Conservation (phyloP, 2,329 filamentous ascomycete genomes). For the Scedosporium aurantiacum region DNA sequence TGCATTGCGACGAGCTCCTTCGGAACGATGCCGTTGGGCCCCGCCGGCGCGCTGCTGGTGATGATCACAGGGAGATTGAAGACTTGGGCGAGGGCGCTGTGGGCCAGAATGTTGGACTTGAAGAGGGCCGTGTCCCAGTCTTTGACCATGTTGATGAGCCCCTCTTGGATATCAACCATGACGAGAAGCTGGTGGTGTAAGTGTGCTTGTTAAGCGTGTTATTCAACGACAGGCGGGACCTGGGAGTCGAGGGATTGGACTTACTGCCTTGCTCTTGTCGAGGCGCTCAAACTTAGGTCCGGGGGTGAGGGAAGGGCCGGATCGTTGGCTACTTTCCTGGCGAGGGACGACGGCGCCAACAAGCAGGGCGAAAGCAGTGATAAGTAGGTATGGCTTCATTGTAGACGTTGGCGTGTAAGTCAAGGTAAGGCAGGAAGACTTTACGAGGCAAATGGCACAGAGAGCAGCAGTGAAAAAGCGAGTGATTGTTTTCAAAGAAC, state of each 20-base stretch:
- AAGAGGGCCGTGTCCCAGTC: constrained; percentile 58
- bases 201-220: neutral
- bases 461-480: too few relatives aligned
- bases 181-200: constrained; percentile 19
- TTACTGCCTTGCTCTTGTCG: neutral
- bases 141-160: constrained; percentile 34
- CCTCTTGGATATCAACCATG: constrained; percentile 26
- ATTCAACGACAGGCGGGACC: too few relatives aligned
- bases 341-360: neutral
- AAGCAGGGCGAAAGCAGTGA: neutral
- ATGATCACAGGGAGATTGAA: constrained; percentile 60
- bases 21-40: constrained; percentile 61
- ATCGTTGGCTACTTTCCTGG: neutral
- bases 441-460: neutral
- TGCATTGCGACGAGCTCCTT: constrained; percentile 60
- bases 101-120: constrained; percentile 56
- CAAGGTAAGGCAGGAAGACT: neutral
- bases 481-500: too few relatives aligned
- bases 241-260: neutral
- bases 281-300: neutral
- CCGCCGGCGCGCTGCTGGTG: constrained; percentile 51
- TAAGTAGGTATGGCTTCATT: neutral
- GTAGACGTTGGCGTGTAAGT: neutral
- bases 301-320: neutral
- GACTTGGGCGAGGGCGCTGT: constrained; percentile 52